phyloP scores from a whole-genome alignment of 2,329 filamentous ascomycete species.

The Neonectria ditissima region DNA sequence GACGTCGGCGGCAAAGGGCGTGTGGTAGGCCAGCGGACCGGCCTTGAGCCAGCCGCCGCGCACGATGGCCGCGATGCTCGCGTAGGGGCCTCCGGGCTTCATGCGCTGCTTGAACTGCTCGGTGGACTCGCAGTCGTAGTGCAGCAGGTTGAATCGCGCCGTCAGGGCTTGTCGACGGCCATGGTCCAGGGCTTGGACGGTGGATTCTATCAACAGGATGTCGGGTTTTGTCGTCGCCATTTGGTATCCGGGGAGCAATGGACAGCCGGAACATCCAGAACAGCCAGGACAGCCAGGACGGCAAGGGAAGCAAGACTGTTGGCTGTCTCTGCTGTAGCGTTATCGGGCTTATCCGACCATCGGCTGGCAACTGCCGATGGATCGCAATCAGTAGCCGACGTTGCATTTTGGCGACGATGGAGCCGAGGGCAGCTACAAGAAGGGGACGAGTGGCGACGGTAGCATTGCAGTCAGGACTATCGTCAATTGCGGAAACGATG shows the following conservation, averaged over 20 bases:
- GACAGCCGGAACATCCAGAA: too few relatives aligned
- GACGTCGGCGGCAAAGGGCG: conserved; percentile 29
- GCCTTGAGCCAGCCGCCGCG: conserved; percentile 35
- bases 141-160: conserved; percentile 27
- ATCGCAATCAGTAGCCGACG: too few relatives aligned
- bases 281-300: too few relatives aligned
- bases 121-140: conserved; percentile 32
- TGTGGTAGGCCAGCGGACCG: conserved; percentile 26
- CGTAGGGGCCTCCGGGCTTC: conserved; percentile 27
- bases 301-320: too few relatives aligned
- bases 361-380: too few relatives aligned
- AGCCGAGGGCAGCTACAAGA: too few relatives aligned
- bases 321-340: too few relatives aligned
- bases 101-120: conserved; percentile 31
- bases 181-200: conserved; percentile 23
- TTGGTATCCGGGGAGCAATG: not conserved
- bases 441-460: too few relatives aligned
- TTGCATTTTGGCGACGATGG: too few relatives aligned
- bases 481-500: too few relatives aligned
- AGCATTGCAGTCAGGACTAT: too few relatives aligned
- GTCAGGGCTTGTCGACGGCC: conserved; percentile 19
- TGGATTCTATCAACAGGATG: conserved; percentile 29
- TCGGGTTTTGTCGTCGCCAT: conserved; percentile 15
- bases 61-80: conserved; percentile 31
- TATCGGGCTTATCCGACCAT: too few relatives aligned